These are phyloP conservation scores for Volvox africanus DNA, from an alignment of 139 green algal genomes.

Conservation along the genomic window DNA sequence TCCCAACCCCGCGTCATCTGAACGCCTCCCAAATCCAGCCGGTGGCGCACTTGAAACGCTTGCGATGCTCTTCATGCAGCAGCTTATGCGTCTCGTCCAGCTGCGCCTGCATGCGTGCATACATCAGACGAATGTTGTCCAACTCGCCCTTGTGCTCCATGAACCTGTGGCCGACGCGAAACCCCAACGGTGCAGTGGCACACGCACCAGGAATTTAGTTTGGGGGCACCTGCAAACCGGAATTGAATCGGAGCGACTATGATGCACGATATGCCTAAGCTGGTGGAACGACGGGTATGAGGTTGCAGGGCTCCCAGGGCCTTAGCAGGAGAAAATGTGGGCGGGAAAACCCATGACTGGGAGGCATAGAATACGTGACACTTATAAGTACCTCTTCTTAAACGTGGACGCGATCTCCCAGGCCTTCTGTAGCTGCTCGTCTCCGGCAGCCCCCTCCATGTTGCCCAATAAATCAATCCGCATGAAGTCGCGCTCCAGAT, in stretches of 20 bases:
- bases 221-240: no score
- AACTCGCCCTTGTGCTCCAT: conserved; percentile 74
- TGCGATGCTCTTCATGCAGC: conserved; percentile 64
- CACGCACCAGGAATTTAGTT: no score
- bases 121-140: conserved; percentile 60
- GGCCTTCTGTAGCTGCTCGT: conserved; percentile 69
- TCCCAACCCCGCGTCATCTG: no score
- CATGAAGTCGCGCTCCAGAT: conserved; percentile 67
- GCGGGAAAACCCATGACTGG: no score
- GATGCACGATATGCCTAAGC: no score
- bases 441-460: conserved; percentile 33
- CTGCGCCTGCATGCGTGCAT: conserved; percentile 66
- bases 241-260: no score
- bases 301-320: no score
- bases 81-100: conserved; percentile 70
- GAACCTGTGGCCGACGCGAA: conserved; percentile 51
- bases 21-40: no score
- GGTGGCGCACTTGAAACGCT: conserved; percentile 49
- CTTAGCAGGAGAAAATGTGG: no score
- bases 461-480: conserved; percentile 55
- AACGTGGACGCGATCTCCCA: conserved; percentile 71
- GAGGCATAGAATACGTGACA: no score
- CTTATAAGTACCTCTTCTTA: conserved; percentile 65
- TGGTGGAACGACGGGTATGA: no score
- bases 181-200: no score